phyloP scores from a whole-genome alignment of 2,329 filamentous ascomycete species.

The Clarireedia homoeocarpa region DNA sequence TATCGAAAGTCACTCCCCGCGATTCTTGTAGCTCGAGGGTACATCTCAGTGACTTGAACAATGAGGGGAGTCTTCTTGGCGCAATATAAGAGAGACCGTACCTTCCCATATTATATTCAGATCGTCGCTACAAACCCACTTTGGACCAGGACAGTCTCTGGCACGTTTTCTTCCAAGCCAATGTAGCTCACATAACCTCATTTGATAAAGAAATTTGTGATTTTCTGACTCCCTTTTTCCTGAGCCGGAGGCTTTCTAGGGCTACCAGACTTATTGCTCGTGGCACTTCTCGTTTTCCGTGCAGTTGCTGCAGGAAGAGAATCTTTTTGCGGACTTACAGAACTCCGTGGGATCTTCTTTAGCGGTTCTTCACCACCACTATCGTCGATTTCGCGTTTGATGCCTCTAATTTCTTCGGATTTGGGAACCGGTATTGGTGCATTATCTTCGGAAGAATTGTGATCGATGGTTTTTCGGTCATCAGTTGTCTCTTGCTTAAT shows the following conservation, averaged over 20 bases:
- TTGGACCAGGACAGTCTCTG: too few species aligned
- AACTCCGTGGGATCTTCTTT: conserved; percentile 21
- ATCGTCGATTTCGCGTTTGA: conserved; percentile 26
- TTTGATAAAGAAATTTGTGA: conserved; percentile 45
- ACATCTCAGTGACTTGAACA: not conserved
- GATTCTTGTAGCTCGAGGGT: too few species aligned
- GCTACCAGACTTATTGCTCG: conserved; percentile 25
- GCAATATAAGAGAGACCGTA: not conserved
- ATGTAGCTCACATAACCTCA: conserved; percentile 1
- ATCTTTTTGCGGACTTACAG: conserved; percentile 15
- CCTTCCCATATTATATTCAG: not conserved
- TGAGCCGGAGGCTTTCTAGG: conserved; percentile 18
- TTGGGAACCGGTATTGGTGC: conserved; percentile 20
- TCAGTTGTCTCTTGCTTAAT: conserved; percentile 19
- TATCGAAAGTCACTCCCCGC: too few species aligned
- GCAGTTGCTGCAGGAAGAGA: conserved; percentile 13
- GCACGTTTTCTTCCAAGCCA: not conserved
- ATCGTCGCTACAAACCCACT: too few species aligned
- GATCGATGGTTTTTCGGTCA: conserved; percentile 20
- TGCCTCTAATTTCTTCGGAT: conserved; percentile 16
- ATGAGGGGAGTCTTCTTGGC: not conserved
- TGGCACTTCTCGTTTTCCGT: conserved; percentile 26
- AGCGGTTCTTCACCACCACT: conserved; percentile 17
- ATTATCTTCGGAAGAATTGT: conserved; percentile 24
- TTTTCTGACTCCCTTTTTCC: conserved; percentile 32